Evolutionary conservation across 768 basidiomycete genomes (phyloP).

Genomic region (Pulveroboletus ravenelii): DNA sequence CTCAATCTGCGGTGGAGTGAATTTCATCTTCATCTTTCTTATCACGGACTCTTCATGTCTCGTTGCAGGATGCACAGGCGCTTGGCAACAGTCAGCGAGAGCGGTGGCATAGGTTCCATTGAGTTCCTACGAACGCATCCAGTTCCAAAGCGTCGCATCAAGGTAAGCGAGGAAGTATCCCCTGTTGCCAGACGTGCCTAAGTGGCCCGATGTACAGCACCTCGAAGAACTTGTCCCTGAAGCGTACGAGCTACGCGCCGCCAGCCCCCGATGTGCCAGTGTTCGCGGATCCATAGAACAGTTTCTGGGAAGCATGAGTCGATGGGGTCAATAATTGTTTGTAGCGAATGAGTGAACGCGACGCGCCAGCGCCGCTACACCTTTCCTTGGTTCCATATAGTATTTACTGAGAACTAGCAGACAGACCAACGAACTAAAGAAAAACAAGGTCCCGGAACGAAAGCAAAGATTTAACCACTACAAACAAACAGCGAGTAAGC

Average conservation of each 20-base stretch:
- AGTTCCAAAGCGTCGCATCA: conserved; percentile 61
- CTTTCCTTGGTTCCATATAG: background rate
- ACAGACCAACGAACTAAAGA: background rate
- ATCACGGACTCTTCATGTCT: background rate
- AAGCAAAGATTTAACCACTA: background rate
- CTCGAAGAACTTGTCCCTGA: conserved; percentile 54
- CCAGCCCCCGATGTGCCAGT: conserved; percentile 51
- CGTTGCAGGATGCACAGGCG: conserved; percentile 62
- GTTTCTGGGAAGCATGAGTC: conserved; percentile 15
- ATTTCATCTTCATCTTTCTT: background rate
- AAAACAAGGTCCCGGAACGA: background rate
- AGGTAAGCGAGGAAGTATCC: conserved; percentile 40
- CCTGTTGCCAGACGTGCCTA: background rate
- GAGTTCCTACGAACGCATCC: conserved; percentile 85
- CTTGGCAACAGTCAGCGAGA: conserved; percentile 53
- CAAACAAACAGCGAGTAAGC: conserved; percentile 1
- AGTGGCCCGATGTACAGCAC: conserved; percentile 30
- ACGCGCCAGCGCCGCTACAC: background rate
- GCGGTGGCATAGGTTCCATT: conserved; percentile 25
- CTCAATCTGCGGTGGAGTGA: conserved; percentile 68
- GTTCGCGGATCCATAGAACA: conserved; percentile 32
- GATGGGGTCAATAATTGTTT: conserved; percentile 7
- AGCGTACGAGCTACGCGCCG: conserved; percentile 49
- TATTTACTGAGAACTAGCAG: background rate
- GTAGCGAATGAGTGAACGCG: background rate